Evolutionary conservation across 495 filamentous ascomycete species (phyloP).

Genomic region (Hypoxylon fragiforme): DNA sequence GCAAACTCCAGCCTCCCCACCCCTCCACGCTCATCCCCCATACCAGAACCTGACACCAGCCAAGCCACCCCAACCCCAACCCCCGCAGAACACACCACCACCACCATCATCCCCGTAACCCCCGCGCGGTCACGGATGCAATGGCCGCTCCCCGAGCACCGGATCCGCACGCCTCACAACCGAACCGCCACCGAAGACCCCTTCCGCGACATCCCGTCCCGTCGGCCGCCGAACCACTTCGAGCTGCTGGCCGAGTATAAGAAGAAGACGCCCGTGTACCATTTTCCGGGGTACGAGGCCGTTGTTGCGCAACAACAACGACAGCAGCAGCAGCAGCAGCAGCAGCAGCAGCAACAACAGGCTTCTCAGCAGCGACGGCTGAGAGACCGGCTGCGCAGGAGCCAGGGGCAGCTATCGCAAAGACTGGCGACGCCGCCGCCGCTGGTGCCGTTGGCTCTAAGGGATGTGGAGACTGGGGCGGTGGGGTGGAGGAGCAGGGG

Average conservation of each 20-base stretch:
- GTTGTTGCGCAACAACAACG: not conserved
- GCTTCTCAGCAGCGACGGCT: too few relatives aligned
- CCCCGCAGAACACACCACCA: not conserved
- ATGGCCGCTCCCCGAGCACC: slow-evolving; percentile 8
- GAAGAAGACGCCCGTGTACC: slow-evolving; percentile 28
- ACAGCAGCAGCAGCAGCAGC: not conserved
- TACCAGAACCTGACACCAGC: not conserved
- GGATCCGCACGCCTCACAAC: not conserved
- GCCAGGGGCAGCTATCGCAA: too few relatives aligned
- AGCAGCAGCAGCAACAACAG: too few relatives aligned
- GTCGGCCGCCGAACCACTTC: slow-evolving; percentile 13
- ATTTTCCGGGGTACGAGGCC: slow-evolving; percentile 12
- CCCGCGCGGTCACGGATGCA: slow-evolving; percentile 5
- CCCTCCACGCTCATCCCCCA: too few relatives aligned
- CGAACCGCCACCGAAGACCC: not conserved
- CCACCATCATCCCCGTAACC: not conserved
- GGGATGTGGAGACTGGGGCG: not conserved
- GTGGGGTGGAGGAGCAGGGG: not conserved
- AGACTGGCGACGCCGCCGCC: not conserved
- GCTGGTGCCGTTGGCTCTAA: not conserved
- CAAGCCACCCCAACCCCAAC: not conserved
- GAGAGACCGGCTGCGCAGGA: too few relatives aligned
- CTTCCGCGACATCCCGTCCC: slow-evolving; percentile 14
- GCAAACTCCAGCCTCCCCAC: too few relatives aligned
- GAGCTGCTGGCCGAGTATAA: slow-evolving; percentile 28